Evolutionary conservation across 2,329 filamentous ascomycete species (phyloP).

Genomic region (Trichoderma pleuroti): DNA sequence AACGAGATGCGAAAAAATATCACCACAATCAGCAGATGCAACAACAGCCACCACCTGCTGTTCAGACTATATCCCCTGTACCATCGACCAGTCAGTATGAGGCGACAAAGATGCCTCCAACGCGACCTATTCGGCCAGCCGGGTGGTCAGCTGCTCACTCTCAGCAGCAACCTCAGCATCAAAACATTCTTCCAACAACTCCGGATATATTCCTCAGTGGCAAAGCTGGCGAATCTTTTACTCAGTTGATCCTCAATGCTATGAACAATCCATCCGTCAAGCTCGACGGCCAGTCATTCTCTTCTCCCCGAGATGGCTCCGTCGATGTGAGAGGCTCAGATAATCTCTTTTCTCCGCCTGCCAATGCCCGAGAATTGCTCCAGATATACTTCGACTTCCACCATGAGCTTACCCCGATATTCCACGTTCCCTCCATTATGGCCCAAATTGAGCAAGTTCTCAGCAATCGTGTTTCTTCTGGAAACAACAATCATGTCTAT

Average conservation of each 20-base stretch:
- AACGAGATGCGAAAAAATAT: neutral
- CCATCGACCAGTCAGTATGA: neutral
- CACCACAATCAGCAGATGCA: neutral
- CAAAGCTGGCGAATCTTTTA: constrained; percentile 9
- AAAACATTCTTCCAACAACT: constrained; percentile 1
- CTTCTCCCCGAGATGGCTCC: neutral
- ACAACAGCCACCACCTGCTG: neutral
- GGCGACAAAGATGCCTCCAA: neutral
- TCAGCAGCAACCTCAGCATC: neutral
- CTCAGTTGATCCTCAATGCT: constrained; percentile 5
- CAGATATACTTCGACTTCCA: constrained; percentile 6
- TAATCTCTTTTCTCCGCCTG: neutral
- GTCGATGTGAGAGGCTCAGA: neutral
- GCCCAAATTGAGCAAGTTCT: neutral
- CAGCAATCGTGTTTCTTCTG: neutral
- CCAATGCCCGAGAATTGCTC: neutral
- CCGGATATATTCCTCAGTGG: constrained; percentile 11
- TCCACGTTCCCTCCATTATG: constrained; percentile 8
- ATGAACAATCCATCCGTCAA: constrained; percentile 3
- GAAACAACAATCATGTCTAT: neutral
- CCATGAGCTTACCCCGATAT: constrained; percentile 8
- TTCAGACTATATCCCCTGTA: neutral
- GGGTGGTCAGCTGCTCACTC: neutral
- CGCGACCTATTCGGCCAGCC: neutral
- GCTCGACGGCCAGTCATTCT: neutral